phyloP scores from a whole-genome alignment of 1,139 yeast species.

The Yamadazyma spencermartinsiae region DNA sequence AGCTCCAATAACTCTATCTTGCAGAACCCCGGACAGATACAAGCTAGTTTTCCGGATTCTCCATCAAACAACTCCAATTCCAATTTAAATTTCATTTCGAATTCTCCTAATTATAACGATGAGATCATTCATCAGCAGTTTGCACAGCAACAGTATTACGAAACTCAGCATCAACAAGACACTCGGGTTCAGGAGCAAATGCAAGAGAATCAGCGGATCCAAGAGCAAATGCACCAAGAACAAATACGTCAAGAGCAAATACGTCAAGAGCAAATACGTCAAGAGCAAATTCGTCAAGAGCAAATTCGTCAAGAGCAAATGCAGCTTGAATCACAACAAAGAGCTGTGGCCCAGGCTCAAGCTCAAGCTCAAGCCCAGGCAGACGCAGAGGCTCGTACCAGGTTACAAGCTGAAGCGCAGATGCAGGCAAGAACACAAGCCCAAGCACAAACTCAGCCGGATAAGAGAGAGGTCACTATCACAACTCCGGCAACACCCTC shows the following conservation, averaged over 20 bases:
- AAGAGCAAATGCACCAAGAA: conserved; percentile 8
- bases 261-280: conserved; percentile 3
- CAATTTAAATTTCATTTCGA: conserved; percentile 12
- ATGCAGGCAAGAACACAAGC: conserved; percentile 8
- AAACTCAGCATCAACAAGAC: conserved; percentile 5
- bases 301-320: conserved; percentile 5
- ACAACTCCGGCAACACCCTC: conserved; percentile 1
- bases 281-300: conserved; percentile 12
- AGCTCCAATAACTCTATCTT: conserved; percentile 11
- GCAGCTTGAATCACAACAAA: conserved; percentile 2
- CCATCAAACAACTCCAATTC: background rate
- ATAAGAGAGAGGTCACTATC: conserved; percentile 4
- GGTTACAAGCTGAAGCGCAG: conserved; percentile 14
- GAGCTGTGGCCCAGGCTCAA: conserved; percentile 10
- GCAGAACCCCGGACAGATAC: background rate
- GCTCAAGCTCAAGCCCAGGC: conserved; percentile 19
- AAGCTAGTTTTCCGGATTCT: conserved; percentile 23
- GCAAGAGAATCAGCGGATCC: conserved; percentile 11
- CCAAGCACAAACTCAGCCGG: conserved; percentile 2
- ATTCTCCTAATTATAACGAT: conserved; percentile 24
- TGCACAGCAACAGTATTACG: conserved; percentile 18
- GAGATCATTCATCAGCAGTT: conserved; percentile 18
- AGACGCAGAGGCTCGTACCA: conserved; percentile 14
- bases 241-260: conserved; percentile 6
- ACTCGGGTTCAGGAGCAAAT: conserved; percentile 3